These are phyloP conservation scores for Skeletonema costatum DNA, from an alignment of 108 stramenopile genomes.

Conservation along the genomic window DNA sequence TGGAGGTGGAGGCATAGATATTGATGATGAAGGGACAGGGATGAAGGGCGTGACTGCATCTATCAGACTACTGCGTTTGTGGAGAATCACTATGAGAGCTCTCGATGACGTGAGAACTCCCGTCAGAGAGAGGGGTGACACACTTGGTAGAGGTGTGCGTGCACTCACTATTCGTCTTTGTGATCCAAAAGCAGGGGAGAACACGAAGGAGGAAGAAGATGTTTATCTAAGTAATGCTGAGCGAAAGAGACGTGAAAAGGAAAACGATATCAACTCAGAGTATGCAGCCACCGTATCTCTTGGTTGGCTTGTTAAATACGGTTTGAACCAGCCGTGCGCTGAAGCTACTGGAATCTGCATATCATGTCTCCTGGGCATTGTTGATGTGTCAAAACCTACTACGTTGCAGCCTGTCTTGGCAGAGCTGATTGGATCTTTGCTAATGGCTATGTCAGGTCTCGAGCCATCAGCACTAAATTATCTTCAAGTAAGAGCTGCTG, in stretches of 20 bases:
- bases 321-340: slow-evolving; percentile 76
- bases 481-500: slow-evolving; percentile 73
- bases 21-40: slow-evolving; percentile 63
- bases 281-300: slow-evolving; percentile 77
- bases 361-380: slow-evolving; percentile 73
- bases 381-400: slow-evolving; percentile 62
- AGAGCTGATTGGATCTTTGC: slow-evolving; percentile 67
- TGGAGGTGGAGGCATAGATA: slow-evolving; percentile 70
- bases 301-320: slow-evolving; percentile 75
- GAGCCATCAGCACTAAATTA: slow-evolving; percentile 89
- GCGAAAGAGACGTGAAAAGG: slow-evolving; percentile 19
- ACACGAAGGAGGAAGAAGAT: slow-evolving; percentile 16
- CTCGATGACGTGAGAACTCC: slow-evolving; percentile 78
- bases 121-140: slow-evolving; percentile 79
- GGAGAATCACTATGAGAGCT: slow-evolving; percentile 70
- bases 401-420: slow-evolving; percentile 82
- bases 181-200: slow-evolving; percentile 35
- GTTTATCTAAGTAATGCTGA: slow-evolving; percentile 39
- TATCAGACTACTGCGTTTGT: slow-evolving; percentile 69
- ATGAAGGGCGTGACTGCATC: slow-evolving; percentile 48
- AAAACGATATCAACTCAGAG: slow-evolving; percentile 46
- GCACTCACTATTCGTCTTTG: slow-evolving; percentile 76
- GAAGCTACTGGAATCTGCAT: slow-evolving; percentile 82
- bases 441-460: slow-evolving; percentile 78
- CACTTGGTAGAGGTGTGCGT: slow-evolving; percentile 60